These are phyloP conservation scores for Penicillium decumbens DNA, from an alignment of 2,329 filamentous ascomycete genomes.

Conservation along the genomic window DNA sequence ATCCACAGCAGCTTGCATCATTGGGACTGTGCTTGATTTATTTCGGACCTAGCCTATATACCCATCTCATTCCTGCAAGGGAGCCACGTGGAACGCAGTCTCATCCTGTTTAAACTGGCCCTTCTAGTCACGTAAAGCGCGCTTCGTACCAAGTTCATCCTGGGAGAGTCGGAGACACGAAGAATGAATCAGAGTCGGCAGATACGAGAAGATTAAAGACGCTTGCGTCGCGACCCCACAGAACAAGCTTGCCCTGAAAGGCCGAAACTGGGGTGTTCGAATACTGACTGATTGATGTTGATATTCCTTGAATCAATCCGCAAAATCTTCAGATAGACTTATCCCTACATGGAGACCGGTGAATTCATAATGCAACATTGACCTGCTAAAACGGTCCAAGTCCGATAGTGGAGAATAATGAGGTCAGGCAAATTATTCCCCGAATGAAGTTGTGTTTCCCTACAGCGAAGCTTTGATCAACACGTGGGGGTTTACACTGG, in stretches of 20 bases:
- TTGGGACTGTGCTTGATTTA: neutral
- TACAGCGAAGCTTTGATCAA: conserved; percentile 12
- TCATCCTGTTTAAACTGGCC: too few species aligned
- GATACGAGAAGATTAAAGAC: too few species aligned
- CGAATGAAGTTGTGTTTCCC: neutral
- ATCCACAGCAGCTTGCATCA: neutral
- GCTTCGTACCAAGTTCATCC: neutral
- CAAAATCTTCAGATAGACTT: neutral
- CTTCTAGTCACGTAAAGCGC: neutral
- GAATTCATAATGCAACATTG: neutral
- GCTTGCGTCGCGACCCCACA: too few species aligned
- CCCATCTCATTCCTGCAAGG: too few species aligned
- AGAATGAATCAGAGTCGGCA: neutral
- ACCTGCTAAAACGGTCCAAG: neutral
- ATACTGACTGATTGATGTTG: neutral
- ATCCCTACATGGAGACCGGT: neutral
- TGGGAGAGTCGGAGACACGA: neutral
- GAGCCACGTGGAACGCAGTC: too few species aligned
- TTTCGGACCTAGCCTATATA: too few species aligned
- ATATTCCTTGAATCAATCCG: neutral
- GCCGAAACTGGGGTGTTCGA: too few species aligned
- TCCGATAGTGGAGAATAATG: conserved; percentile 1
- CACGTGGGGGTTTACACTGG: conserved; percentile 3
- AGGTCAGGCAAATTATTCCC: neutral
- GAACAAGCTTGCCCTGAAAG: too few species aligned